phyloP scores from a whole-genome alignment of 805 yeast genomes.

The Yarrowia bubula region DNA sequence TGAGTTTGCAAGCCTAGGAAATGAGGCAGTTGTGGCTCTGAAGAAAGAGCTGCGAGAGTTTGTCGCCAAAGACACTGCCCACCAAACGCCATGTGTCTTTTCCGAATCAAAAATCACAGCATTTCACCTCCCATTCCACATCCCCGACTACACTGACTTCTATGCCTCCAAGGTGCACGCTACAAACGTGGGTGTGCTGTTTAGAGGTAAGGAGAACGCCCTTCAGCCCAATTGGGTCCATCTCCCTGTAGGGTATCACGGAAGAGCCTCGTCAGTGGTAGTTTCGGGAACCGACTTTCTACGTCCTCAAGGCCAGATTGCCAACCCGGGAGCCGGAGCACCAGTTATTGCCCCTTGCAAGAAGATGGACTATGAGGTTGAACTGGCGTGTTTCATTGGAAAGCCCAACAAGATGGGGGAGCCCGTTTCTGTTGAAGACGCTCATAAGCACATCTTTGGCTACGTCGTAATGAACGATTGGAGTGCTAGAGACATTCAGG shows the following conservation, averaged over 20 bases:
- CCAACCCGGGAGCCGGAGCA: conserved; percentile 28
- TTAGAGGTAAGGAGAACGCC: conserved; percentile 34
- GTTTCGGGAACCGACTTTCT: conserved; percentile 34
- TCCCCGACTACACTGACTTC: conserved; percentile 36
- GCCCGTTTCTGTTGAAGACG: conserved; percentile 30
- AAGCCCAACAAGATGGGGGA: conserved; percentile 31
- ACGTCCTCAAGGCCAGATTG: conserved; percentile 34
- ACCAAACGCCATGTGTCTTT: background rate
- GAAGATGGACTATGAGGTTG: conserved; percentile 34
- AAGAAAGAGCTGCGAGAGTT: conserved; percentile 25
- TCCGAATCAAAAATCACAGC: conserved; percentile 10
- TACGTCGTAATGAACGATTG: conserved; percentile 36
- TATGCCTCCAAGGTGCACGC: conserved; percentile 35
- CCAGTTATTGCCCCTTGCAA: conserved; percentile 3
- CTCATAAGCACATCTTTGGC: conserved; percentile 34
- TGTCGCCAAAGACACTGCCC: conserved; percentile 17
- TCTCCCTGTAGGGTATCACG: conserved; percentile 36
- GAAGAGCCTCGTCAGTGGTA: conserved; percentile 34
- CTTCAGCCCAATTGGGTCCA: conserved; percentile 34
- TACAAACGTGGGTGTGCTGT: conserved; percentile 33
- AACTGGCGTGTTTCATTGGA: conserved; percentile 33
- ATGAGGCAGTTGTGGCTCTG: conserved; percentile 29
- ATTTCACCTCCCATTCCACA: conserved; percentile 32
- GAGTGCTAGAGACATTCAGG: conserved; percentile 36
- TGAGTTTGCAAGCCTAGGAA: conserved; percentile 32